A percentile compares a stretch with the other conserved stretches of the same genome.
Evolutionary conservation across 2,329 filamentous ascomycete genomes (phyloP).

Genomic region (Chaetomium globosum): DNA sequence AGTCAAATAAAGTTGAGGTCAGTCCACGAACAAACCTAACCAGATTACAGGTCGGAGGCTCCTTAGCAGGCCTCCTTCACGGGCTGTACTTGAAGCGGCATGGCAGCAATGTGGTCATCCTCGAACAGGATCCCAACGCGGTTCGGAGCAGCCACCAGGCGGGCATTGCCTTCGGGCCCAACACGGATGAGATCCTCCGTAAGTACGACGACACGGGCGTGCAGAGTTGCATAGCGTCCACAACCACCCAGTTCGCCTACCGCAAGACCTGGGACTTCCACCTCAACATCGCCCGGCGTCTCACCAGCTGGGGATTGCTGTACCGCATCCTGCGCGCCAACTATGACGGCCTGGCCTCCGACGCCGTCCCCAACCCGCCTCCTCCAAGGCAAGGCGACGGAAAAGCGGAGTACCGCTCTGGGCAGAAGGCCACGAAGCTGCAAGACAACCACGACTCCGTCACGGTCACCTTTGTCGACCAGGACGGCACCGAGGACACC

Average conservation of each 20-base stretch:
- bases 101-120: constrained; percentile 43
- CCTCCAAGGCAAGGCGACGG: constrained; percentile 31
- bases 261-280: constrained; percentile 26
- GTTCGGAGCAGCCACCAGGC: constrained; percentile 47
- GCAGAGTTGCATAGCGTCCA: constrained; percentile 23
- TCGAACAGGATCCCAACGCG: constrained; percentile 44
- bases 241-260: constrained; percentile 26
- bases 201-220: constrained; percentile 41
- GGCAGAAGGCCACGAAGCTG: constrained; percentile 34
- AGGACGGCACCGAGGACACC: constrained; percentile 35
- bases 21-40: neutral
- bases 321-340: constrained; percentile 47
- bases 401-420: constrained; percentile 32
- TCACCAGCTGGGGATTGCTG: constrained; percentile 48
- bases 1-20: neutral
- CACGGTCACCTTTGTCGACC: constrained; percentile 35
- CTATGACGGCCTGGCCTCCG: constrained; percentile 43
- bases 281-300: constrained; percentile 38
- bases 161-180: constrained; percentile 44
- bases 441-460: constrained; percentile 25
- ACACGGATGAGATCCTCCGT: constrained; percentile 42
- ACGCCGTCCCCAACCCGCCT: constrained; percentile 35
- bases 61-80: constrained; percentile 42
- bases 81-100: constrained; percentile 42
- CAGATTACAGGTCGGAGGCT: constrained; percentile 42